Conservation (phyloP, 176 grass and related monocot species). For the Olyra latifolia region DNA sequence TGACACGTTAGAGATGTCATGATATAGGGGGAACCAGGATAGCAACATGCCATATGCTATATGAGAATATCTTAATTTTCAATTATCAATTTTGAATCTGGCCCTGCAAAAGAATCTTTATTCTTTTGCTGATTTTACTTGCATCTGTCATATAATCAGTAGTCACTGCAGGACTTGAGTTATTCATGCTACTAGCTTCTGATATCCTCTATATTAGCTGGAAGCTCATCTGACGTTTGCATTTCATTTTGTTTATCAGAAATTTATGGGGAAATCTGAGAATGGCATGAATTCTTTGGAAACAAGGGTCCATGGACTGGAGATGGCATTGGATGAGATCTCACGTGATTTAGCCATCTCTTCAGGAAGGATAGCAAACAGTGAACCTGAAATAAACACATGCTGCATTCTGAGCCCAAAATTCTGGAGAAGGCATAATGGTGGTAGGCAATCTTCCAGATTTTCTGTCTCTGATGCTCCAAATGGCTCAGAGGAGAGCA, state of each 20-base stretch:
- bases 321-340: slow-evolving; percentile 91
- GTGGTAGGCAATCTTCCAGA: slow-evolving; percentile 50
- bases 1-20: slow-evolving; percentile 6
- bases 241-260: slow-evolving; percentile 48
- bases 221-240: slow-evolving; percentile 33
- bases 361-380: slow-evolving; percentile 66
- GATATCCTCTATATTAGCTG: slow-evolving; percentile 5
- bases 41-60: slow-evolving; percentile 15
- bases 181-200: background rate
- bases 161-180: background rate
- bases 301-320: slow-evolving; percentile 82
- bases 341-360: slow-evolving; percentile 71
- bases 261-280: slow-evolving; percentile 94
- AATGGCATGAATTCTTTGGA: slow-evolving; percentile 83
- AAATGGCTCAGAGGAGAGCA: slow-evolving; percentile 53
- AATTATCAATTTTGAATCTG: slow-evolving; percentile 15
- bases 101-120: background rate
- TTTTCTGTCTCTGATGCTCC: slow-evolving; percentile 58
- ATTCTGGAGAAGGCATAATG: slow-evolving; percentile 76
- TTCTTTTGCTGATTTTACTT: slow-evolving; percentile 6
- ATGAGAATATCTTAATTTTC: slow-evolving; percentile 29
- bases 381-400: slow-evolving; percentile 59
- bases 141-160: background rate
- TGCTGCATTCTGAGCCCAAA: slow-evolving; percentile 91
- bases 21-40: background rate